Evolutionary conservation across 768 basidiomycete genomes (phyloP), one percentile per base, ranked within the genome.

Genomic region (Cystoderma amianthinum): DNA sequence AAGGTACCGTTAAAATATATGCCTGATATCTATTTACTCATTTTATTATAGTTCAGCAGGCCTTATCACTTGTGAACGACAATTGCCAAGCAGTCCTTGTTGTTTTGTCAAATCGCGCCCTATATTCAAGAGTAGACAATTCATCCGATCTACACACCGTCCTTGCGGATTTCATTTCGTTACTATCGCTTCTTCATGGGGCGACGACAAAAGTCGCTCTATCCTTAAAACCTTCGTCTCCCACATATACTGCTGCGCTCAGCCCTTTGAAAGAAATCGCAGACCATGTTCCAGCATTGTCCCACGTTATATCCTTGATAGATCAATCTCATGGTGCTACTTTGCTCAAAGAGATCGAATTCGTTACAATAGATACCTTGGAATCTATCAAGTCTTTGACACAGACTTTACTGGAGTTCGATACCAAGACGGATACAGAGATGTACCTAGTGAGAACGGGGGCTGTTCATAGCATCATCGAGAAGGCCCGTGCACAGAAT

Each of bases 131-230:
- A 30, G 47, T 48, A 32, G 50, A 53, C 38, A 46, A 48, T 22
- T 49, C 50, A 7, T 54, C 62, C 33, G 48, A 60, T 19, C 57
- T 74, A 23, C 18, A 57, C 4, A 54, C 70, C 42, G 48, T 86
- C 35, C 71, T 65, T 47, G 66, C 67, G 23, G 85, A 87, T 52
- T 58, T 81, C 13, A 43, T 77, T 16, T 71, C 78, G 2, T 59
- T 85, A 24, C 65, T 85, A 34, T 63, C 75, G 3, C 66, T 84
- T 46, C 52, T 85, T n/a, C 65, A 81, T 55, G 57, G 63, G 16
- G 60, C 71, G 21, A 61, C 72, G 3, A 85, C 82, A 15, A 85
- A 81, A 51, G 56, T 83, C 18, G 66, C 84, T 3, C 69, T 87
- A 23, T 66, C 73, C 1, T 66, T 84, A 38, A 84, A 80, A 32